Evolutionary conservation across 305 asterid genomes (phyloP).

Genomic region (Solanum aculeatissimum): DNA sequence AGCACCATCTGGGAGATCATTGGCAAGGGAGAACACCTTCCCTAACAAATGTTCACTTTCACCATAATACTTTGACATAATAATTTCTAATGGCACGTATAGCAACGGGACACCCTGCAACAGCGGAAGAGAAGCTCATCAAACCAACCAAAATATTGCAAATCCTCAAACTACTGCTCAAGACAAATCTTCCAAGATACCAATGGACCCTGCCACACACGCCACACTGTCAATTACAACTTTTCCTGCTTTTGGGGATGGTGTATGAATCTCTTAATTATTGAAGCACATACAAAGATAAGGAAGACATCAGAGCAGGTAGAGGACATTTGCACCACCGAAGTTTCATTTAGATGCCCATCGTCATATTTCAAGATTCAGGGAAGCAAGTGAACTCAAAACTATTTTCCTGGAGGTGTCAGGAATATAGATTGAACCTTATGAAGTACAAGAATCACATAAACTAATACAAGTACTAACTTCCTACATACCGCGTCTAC

Average conservation of each 20-base stretch:
- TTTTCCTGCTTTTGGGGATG: background rate
- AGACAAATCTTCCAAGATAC: background rate
- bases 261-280: background rate
- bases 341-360: background rate
- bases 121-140: constrained; percentile 4
- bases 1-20: constrained; percentile 75
- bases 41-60: constrained; percentile 95
- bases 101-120: constrained; percentile 78
- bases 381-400: background rate
- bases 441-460: background rate
- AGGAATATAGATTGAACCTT: background rate
- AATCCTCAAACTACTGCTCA: background rate
- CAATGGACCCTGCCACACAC: background rate
- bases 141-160: background rate
- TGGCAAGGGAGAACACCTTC: constrained; percentile 87
- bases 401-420: background rate
- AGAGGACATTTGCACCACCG: background rate
- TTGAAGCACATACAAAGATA: background rate
- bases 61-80: constrained; percentile 90
- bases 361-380: background rate
- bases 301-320: background rate
- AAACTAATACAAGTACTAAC: background rate
- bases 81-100: constrained; percentile 87
- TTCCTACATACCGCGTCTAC: background rate
- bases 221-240: background rate